Evolutionary conservation across 352 stramenopile genomes (phyloP), one percentile per base, ranked within the genome.

Genomic region (Globisporangium uncinulatum): DNA sequence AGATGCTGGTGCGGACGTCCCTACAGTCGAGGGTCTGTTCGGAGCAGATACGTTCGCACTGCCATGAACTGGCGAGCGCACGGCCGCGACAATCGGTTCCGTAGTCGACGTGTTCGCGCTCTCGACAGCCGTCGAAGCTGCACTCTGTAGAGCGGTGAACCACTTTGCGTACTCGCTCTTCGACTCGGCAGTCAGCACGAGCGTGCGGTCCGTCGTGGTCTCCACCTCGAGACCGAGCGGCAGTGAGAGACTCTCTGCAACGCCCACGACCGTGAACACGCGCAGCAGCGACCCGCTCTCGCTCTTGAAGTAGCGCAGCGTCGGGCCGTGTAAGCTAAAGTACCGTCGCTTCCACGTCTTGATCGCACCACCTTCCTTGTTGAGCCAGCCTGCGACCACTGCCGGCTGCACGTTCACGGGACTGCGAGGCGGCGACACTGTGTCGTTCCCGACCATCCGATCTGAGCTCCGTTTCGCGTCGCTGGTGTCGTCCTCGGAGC

Each of bases 321-420:
- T 91, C 20, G 72, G 70, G 2, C 74, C 79, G 15, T 87, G 76
- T 4, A 94, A 66, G 0, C 74, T 89, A 55, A 90, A 94, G 58
- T 85, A 94, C 13, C 81, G 76, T 0, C 66, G 70, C 59, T 91
- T 89, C 79, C 82, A 92, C 21, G 58, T 86, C 69, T 87, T 89
- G 20, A 88, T 63, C 11, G 64, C 73, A 1, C 65, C 69, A 6
- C 79, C 78, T 70, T 91, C 67, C 57, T 91, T 89, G 43, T 69
- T 70, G 8, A 94, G 62, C 84, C 84, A 94, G 0, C 84, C 83
- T 3, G 70, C 69, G 64, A 78, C 87, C 1, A 55, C 24, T 3
- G 50, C 14, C 17, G 37, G 39, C 17, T 32, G 41, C n/a, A 32
- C 34, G 14, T 4, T 45, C 20, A 42, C 41, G 6, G 37, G n/a